A percentile compares a stretch with the other conserved stretches of the same genome.
Conservation (phyloP, 768 basidiomycete genomes). For the Cubamyces lactineus region DNA sequence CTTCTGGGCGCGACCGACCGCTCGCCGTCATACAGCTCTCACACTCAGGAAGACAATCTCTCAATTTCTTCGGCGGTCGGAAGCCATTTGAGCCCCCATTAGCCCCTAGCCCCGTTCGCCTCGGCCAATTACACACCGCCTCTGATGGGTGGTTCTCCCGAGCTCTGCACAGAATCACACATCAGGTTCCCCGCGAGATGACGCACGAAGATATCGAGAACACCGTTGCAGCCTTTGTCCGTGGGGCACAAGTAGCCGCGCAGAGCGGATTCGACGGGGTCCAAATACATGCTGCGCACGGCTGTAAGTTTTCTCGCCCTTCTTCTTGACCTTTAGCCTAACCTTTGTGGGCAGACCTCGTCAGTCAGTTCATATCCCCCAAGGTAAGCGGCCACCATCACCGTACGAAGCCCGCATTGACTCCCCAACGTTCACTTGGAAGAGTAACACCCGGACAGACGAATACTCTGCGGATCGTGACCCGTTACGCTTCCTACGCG, state of each 20-base stretch:
- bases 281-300: conserved; percentile 84
- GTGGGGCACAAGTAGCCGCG: conserved; percentile 65
- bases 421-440: background rate
- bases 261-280: conserved; percentile 84
- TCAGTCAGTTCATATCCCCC: conserved; percentile 77
- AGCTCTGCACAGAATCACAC: conserved; percentile 51
- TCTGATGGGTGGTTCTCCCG: conserved; percentile 35
- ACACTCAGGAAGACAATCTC: conserved; percentile 83
- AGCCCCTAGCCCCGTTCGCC: conserved; percentile 67
- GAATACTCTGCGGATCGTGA: conserved; percentile 53
- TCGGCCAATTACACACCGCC: conserved; percentile 42
- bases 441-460: conserved; percentile 63
- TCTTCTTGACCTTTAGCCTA: background rate
- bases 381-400: conserved; percentile 48
- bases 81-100: conserved; percentile 59
- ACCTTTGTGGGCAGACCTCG: conserved; percentile 56
- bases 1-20: conserved; percentile 23
- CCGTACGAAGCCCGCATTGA: background rate
- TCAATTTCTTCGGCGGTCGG: conserved; percentile 73
- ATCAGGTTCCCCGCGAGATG: conserved; percentile 69
- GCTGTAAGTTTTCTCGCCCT: conserved; percentile 58
- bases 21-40: conserved; percentile 82
- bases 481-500: conserved; percentile 58
- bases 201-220: conserved; percentile 57
- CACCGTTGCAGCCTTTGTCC: conserved; percentile 64